Evolutionary conservation across 306 rosid genomes (phyloP), one percentile per base, ranked within the genome.

Genomic region (Inga oerstediana): DNA sequence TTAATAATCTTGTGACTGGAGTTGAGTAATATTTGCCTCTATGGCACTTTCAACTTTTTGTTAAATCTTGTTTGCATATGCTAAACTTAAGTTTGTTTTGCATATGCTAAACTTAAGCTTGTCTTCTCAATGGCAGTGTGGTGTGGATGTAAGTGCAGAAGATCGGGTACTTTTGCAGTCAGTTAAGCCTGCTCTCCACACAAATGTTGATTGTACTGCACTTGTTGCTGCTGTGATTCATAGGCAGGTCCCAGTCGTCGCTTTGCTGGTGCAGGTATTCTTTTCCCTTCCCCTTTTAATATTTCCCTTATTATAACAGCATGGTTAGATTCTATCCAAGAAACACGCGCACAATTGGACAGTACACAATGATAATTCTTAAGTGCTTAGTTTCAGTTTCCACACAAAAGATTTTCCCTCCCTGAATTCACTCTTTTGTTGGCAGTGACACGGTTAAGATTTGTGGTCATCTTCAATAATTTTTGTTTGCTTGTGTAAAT

Each of bases 181-280:
- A 78, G 85, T 92, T 65, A 93, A 86, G 90, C 98, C 98, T 80
- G 86, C 94, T 80, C 90, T 95, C 20, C 94, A 95, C 88, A 83
- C 92, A 75, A 95, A 93, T 89, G 97, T 88, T 35, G 92, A 93
- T 80, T 93, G 98, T 79, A 89, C 92, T 56, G 94, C 94, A 61
- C 96, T 93, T 9, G 91, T 90, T 78, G 98, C 98, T 41, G 97
- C 98, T 78, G 91, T 92, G 51, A 91, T 92, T 91, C 92, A 94
- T 56, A 90, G 98, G 87, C 98, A 95, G 92, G 88, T 90, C 78
- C 84, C 90, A 41, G 83, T 90, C 27, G 97, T 95, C 16, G 87
- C 81, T 78, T 89, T 92, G 77, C 96, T 95, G 27, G 84, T 95
- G 56, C 93, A 91, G 97, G 98, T 92, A 85, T 86, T 58, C 70